phyloP scores from a whole-genome alignment of 495 filamentous ascomycete species.

The Xylaria sp. region DNA sequence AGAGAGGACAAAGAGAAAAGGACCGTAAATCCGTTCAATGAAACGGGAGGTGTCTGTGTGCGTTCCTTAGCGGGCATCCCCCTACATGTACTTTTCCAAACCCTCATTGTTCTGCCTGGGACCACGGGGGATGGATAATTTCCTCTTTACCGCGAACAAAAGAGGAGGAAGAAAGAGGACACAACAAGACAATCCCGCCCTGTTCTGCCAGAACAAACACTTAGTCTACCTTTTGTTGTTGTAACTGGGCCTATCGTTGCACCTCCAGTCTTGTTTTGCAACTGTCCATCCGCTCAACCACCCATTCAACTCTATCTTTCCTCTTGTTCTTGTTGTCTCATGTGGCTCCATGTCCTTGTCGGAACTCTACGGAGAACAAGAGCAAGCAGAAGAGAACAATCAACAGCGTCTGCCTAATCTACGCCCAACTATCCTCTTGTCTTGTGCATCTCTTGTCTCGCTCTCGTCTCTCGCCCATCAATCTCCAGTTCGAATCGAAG shows the following conservation, averaged over 20 bases:
- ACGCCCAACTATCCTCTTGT: conserved; percentile 29
- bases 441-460: conserved; percentile 21
- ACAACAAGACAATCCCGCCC: conserved; percentile 22
- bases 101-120: conserved; percentile 23
- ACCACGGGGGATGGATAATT: conserved; percentile 8
- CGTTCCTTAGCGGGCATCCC: not conserved
- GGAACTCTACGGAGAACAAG: conserved; percentile 25
- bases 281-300: not conserved
- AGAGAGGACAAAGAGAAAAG: conserved; percentile 21
- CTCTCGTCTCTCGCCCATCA: conserved; percentile 24
- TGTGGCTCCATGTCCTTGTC: not conserved
- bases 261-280: conserved; percentile 3
- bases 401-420: conserved; percentile 16
- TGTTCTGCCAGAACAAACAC: conserved; percentile 25
- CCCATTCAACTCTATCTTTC: not conserved
- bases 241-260: conserved; percentile 17
- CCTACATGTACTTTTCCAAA: not conserved
- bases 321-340: conserved; percentile 25
- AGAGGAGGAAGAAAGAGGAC: conserved; percentile 14
- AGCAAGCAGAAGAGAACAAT: conserved; percentile 22
- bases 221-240: conserved; percentile 22
- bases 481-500: not conserved
- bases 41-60: conserved; percentile 11
- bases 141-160: conserved; percentile 28
- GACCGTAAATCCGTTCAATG: conserved; percentile 1